These are phyloP conservation scores for Chlamydomonas schloesseri DNA, from an alignment of 139 green algal genomes.

Conservation along the genomic window DNA sequence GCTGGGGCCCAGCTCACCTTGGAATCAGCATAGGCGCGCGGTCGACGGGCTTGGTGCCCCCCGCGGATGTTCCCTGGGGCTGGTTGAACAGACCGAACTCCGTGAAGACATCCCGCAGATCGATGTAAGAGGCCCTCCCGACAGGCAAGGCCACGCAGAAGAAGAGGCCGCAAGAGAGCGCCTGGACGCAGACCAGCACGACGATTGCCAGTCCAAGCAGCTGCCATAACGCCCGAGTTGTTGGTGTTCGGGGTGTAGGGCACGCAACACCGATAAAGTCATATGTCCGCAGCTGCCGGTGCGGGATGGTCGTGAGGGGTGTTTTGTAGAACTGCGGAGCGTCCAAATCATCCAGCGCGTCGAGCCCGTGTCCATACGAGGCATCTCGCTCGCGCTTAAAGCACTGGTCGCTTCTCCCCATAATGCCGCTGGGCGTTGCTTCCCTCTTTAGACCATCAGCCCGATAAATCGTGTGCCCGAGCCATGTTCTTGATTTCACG, in stretches of 20 bases:
- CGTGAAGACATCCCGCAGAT: constrained; percentile 64
- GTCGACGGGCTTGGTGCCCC: not conserved
- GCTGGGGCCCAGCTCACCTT: not conserved
- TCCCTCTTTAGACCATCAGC: too few species aligned
- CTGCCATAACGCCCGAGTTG: constrained; percentile 5
- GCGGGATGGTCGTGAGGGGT: constrained; percentile 6
- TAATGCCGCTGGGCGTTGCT: not conserved
- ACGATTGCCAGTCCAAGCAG: constrained; percentile 33
- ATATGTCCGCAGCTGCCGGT: constrained; percentile 2
- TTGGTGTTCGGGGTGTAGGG: not conserved
- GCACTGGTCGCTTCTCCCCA: not conserved
- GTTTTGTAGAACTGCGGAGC: not conserved
- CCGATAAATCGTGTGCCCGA: too few species aligned
- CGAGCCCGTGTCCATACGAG: not conserved
- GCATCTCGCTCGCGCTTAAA: not conserved
- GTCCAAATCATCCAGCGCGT: not conserved
- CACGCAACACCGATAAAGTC: constrained; percentile 25
- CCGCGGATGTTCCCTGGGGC: not conserved
- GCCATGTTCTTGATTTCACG: too few species aligned
- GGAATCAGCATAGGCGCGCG: constrained; percentile 82
- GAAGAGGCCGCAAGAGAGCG: constrained; percentile 71
- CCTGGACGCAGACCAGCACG: constrained; percentile 60
- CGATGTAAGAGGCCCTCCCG: constrained; percentile 51
- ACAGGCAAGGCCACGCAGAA: constrained; percentile 64
- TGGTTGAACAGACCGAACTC: constrained; percentile 45